phyloP scores from a whole-genome alignment of 805 yeast genomes.

The Torulaspora quercuum region DNA sequence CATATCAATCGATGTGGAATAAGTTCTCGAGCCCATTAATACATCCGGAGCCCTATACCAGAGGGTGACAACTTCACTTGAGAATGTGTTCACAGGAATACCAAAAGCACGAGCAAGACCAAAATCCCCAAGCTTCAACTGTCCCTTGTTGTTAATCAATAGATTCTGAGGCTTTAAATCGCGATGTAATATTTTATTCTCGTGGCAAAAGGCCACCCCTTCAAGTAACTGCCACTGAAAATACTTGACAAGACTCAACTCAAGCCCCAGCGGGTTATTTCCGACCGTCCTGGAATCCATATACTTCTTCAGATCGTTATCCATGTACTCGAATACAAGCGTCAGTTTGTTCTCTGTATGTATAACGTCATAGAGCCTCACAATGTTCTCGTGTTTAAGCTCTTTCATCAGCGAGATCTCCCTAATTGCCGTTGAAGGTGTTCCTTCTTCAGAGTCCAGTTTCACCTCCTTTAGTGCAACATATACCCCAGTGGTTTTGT shows the following conservation, averaged over 20 bases:
- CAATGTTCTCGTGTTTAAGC: conserved; percentile 89
- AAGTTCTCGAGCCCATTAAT: conserved; percentile 91
- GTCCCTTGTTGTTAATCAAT: conserved; percentile 92
- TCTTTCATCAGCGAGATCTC: conserved; percentile 94
- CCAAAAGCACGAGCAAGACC: conserved; percentile 98
- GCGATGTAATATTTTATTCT: conserved; percentile 90
- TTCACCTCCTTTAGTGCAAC: conserved; percentile 96
- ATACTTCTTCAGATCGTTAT: conserved; percentile 90
- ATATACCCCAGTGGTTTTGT: conserved; percentile 84
- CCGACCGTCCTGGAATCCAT: conserved; percentile 66
- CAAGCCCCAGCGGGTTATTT: conserved; percentile 37
- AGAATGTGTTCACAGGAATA: conserved; percentile 92
- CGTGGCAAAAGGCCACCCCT: conserved; percentile 91
- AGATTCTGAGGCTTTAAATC: conserved; percentile 96
- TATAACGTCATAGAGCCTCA: conserved; percentile 85
- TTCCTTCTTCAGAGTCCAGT: conserved; percentile 95
- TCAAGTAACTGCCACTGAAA: conserved; percentile 88
- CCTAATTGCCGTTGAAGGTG: conserved; percentile 96
- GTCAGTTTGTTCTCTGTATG: conserved; percentile 94
- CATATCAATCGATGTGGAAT: conserved; percentile 97
- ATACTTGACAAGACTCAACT: conserved; percentile 65
- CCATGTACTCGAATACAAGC: conserved; percentile 89
- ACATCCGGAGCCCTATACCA: conserved; percentile 99
- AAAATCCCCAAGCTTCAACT: conserved; percentile 84
- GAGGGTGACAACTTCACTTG: conserved; percentile 95